phyloP scores from a whole-genome alignment of 345 rosid species.

The Durio zibethinus region DNA sequence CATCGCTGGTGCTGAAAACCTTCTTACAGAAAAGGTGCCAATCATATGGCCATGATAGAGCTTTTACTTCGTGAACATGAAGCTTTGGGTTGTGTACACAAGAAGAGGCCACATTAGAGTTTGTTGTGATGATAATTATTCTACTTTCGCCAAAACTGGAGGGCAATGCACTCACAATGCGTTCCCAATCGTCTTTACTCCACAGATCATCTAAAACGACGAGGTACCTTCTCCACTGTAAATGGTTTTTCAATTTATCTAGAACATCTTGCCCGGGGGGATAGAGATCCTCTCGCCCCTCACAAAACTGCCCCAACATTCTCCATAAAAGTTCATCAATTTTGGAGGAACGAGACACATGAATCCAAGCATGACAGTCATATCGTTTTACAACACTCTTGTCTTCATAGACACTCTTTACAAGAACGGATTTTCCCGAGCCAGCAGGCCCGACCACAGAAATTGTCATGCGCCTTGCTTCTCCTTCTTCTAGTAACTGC shows the following conservation, averaged over 20 bases:
- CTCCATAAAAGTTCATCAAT: not conserved
- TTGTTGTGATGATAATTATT: conserved; percentile 1
- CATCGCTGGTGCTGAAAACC: not conserved
- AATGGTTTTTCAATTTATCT: not conserved
- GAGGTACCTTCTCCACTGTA: not conserved
- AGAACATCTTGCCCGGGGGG: not conserved
- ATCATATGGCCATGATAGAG: not conserved
- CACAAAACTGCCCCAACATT: not conserved
- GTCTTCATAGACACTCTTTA: not conserved
- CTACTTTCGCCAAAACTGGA: not conserved
- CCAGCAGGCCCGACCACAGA: not conserved
- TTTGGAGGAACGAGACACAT: not conserved
- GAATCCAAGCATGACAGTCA: not conserved
- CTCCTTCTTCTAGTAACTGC: not conserved
- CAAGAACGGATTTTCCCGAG: not conserved
- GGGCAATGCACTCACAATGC: not conserved
- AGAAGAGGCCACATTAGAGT: not conserved
- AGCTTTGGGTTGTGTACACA: not conserved
- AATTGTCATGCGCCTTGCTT: not conserved
- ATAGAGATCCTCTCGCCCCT: not conserved
- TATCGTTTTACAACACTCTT: not conserved
- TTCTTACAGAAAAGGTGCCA: conserved; percentile 10
- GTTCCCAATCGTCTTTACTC: not conserved
- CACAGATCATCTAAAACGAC: conserved; percentile 17
- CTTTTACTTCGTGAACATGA: not conserved